Conservation (phyloP, 179 eudicot species). For the Beta lomatogona region DNA sequence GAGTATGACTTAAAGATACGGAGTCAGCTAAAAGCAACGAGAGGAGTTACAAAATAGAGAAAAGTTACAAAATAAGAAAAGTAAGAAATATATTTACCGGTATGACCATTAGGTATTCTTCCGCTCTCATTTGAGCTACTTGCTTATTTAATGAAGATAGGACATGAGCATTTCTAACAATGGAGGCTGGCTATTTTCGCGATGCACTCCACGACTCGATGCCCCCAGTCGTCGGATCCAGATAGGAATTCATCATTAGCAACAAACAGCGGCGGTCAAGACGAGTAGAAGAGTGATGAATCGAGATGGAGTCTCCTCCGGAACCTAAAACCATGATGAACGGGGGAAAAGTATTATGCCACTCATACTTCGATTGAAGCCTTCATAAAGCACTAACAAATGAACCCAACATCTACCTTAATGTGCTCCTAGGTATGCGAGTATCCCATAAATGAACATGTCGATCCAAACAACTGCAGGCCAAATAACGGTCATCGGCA, state of each 20-base stretch:
- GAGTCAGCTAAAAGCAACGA: neutral
- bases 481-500: constrained; percentile 91
- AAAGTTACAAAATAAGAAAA: no score
- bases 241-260: constrained; percentile 84
- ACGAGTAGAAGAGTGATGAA: constrained; percentile 81
- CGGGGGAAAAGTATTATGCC: neutral
- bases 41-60: neutral
- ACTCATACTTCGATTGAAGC: neutral
- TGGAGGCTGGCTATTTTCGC: constrained; percentile 84
- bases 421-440: constrained; percentile 75
- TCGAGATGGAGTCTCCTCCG: constrained; percentile 84
- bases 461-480: constrained; percentile 86
- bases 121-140: constrained; percentile 35
- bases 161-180: constrained; percentile 81
- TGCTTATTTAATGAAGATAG: constrained; percentile 28
- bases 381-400: neutral
- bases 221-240: constrained; percentile 96
- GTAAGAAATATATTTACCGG: constrained; percentile 42
- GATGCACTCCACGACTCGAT: constrained; percentile 78
- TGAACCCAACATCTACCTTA: constrained; percentile 53
- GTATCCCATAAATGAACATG: constrained; percentile 96
- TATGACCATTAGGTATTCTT: constrained; percentile 58
- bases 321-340: constrained; percentile 52
- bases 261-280: constrained; percentile 75
- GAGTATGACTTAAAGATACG: neutral